Percentiles rank a stretch among this genome's conserved stretches.
phyloP scores from a whole-genome alignment of 441 rosid species.

The Euphorbia celastroides region DNA sequence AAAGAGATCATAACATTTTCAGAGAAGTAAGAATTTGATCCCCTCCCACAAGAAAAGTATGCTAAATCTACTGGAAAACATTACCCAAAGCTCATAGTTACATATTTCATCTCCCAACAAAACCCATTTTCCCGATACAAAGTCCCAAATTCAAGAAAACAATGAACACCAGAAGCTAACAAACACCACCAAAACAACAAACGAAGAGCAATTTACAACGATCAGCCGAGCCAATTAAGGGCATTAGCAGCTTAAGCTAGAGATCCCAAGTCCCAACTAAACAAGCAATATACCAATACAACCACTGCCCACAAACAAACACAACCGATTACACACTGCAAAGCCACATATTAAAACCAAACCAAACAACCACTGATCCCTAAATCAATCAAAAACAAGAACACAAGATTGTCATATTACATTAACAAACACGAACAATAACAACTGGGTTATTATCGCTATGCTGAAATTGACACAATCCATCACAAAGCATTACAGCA shows the following conservation, averaged over 20 bases:
- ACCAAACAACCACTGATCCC: constrained; percentile 30
- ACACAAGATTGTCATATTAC: constrained; percentile 14
- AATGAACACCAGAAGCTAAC: constrained; percentile 15
- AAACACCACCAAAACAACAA: constrained; percentile 19
- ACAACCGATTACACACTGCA: constrained; percentile 20
- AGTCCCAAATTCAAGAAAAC: constrained; percentile 6
- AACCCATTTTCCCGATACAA: constrained; percentile 2
- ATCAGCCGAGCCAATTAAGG: not conserved
- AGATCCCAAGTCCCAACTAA: constrained; percentile 10
- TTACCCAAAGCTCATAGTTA: not conserved
- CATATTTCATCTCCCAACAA: constrained; percentile 19
- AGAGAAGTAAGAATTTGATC: constrained; percentile 3
- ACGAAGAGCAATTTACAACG: constrained; percentile 9
- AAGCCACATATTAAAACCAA: constrained; percentile 18
- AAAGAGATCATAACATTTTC: not conserved
- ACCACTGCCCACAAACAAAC: constrained; percentile 21
- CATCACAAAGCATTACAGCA: constrained; percentile 20
- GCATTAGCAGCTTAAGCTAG: no score
- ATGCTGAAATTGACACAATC: constrained; percentile 26
- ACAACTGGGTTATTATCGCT: constrained; percentile 29
- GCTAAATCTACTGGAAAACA: constrained; percentile 7
- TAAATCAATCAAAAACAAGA: constrained; percentile 17
- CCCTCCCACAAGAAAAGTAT: not conserved
- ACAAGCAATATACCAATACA: constrained; percentile 16
- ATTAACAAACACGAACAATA: constrained; percentile 10